phyloP scores from a whole-genome alignment of 495 filamentous ascomycete species.

The Symbiotaphrina buchneri region DNA sequence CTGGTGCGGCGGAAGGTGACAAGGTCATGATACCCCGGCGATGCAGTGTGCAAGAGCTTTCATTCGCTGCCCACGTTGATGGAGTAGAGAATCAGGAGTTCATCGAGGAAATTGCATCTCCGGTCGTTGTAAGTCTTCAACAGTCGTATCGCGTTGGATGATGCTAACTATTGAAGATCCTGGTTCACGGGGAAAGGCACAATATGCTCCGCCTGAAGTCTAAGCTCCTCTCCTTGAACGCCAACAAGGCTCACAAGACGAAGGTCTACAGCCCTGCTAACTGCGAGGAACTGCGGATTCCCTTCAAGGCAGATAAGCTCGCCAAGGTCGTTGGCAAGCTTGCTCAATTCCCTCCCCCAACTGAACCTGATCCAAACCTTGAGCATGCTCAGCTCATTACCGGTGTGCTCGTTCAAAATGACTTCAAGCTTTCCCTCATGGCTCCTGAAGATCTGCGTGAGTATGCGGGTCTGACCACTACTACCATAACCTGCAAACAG shows the following conservation, averaged over 20 bases:
- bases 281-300: conserved; percentile 85
- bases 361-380: conserved; percentile 16
- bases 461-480: conserved; percentile 86
- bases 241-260: conserved; percentile 33
- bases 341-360: conserved; percentile 51
- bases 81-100: conserved; percentile 89
- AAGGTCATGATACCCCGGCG: conserved; percentile 83
- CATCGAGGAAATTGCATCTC: conserved; percentile 76
- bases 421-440: conserved; percentile 92
- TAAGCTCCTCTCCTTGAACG: conserved; percentile 76
- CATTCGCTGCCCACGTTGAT: conserved; percentile 91
- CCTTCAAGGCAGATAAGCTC: conserved; percentile 86
- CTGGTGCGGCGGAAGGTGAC: conserved; percentile 32
- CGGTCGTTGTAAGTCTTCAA: conserved; percentile 55
- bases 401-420: conserved; percentile 86
- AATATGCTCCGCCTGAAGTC: conserved; percentile 97
- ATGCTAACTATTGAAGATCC: conserved; percentile 29
- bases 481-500: conserved; percentile 79
- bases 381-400: conserved; percentile 41
- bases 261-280: conserved; percentile 83
- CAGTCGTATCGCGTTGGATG: not conserved
- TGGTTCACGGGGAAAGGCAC: conserved; percentile 91
- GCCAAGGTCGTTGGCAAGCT: conserved; percentile 93
- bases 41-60: conserved; percentile 79
- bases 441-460: conserved; percentile 86